Evolutionary conservation across 164 flowering plant species (phyloP).

Genomic region (Sextonia rubra): DNA sequence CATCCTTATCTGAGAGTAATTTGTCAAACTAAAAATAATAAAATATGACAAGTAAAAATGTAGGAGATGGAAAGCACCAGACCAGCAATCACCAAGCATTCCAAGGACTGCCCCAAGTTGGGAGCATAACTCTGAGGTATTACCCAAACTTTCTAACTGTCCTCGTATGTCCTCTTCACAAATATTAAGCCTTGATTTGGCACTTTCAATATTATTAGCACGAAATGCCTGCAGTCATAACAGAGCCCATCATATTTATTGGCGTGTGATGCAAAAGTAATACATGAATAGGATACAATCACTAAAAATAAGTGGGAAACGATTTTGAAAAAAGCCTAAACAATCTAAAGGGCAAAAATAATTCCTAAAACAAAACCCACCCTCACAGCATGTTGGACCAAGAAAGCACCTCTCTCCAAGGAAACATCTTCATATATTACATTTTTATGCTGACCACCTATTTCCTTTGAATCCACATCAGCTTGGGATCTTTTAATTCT

Average conservation of each 20-base stretch:
- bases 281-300: background rate
- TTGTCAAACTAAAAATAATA: background rate
- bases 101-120: slow-evolving; percentile 98
- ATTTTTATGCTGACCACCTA: slow-evolving; percentile 28
- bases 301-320: background rate
- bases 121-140: slow-evolving; percentile 79
- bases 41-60: background rate
- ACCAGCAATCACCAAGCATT: slow-evolving; percentile 99
- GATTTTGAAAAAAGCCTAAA: background rate
- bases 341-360: background rate
- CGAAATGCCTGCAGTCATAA: slow-evolving; percentile 70
- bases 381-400: slow-evolving; percentile 99
- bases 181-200: slow-evolving; percentile 78
- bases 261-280: background rate
- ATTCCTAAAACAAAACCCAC: slow-evolving; percentile 36
- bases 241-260: background rate
- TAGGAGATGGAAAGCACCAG: slow-evolving; percentile 13
- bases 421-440: slow-evolving; percentile 91
- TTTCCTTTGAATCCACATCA: slow-evolving; percentile 30
- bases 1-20: background rate
- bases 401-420: slow-evolving; percentile 87
- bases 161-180: slow-evolving; percentile 84
- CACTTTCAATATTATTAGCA: slow-evolving; percentile 82
- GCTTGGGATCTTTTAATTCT: slow-evolving; percentile 75
- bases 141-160: slow-evolving; percentile 59